A percentile compares a stretch with the other conserved stretches of the same genome.
phyloP scores from a whole-genome alignment of 495 filamentous ascomycete genomes.

The Penicilliopsis zonata region DNA sequence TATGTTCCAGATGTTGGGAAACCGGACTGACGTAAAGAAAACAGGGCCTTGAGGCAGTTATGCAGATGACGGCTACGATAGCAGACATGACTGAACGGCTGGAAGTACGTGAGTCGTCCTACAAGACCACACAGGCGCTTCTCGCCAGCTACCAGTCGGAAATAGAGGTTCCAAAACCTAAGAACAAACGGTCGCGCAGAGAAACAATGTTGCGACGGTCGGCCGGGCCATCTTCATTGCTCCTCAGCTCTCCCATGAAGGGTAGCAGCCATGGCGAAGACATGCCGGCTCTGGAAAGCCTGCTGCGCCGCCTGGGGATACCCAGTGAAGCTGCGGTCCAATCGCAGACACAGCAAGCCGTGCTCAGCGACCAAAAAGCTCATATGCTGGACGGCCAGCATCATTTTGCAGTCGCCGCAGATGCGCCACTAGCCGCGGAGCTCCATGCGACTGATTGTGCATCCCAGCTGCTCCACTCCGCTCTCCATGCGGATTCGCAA shows the following conservation, averaged over 20 bases:
- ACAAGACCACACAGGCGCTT: conserved; percentile 24
- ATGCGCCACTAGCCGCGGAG: conserved; percentile 19
- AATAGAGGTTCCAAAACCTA: conserved; percentile 17
- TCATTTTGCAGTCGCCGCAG: conserved; percentile 15
- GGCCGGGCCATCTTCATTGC: conserved; percentile 8
- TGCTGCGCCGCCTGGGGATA: conserved; percentile 27
- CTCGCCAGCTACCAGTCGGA: conserved; percentile 21
- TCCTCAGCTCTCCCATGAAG: conserved; percentile 7
- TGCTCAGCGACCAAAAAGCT: conserved; percentile 19
- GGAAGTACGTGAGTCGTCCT: conserved; percentile 22
- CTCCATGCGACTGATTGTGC: conserved; percentile 19
- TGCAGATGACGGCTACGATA: conserved; percentile 25
- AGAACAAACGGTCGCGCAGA: conserved; percentile 17
- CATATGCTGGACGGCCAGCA: conserved; percentile 15
- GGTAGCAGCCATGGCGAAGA: conserved; percentile 6
- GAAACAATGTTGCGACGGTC: conserved; percentile 21
- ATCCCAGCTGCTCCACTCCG: conserved; percentile 18
- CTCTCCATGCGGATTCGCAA: conserved; percentile 19
- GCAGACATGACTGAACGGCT: conserved; percentile 17
- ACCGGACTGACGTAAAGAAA: no score
- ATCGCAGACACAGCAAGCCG: conserved; percentile 9
- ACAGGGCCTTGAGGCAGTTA: conserved; percentile 19
- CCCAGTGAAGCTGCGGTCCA: conserved; percentile 19
- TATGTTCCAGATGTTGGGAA: no score
- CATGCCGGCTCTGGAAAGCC: conserved; percentile 18